Evolutionary conservation across 192 early-diverging fungal species (phyloP), one percentile per base, ranked within the genome.

Genomic region (Backusella mclennaniae): DNA sequence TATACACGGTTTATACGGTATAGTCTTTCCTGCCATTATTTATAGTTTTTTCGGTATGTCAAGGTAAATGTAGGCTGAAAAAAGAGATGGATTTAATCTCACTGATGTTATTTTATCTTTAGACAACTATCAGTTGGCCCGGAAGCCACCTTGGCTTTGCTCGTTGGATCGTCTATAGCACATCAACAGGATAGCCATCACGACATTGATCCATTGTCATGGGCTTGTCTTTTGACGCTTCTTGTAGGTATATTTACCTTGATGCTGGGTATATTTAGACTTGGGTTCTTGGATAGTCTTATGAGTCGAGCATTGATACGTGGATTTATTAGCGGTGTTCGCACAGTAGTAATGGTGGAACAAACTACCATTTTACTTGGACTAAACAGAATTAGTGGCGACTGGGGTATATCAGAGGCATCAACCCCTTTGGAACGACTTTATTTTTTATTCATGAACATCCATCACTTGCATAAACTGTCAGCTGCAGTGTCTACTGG

Each of bases 1-100:
- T 9, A 87, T 96, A 21, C 89, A 95, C 73, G 98, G 98, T 6
- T 85, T 99, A 31, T 98, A 97, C 72, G 91, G 95, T 1, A 90
- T 93, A 31, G 91, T 92, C 9, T 87, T 95, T 35, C 94, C 97
- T 11, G 88, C 90, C 38, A 81, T 97, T 29, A 82, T 94, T 31
- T 99, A 99, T 77, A 84, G 92, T 7, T 82, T 98, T 75, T 90
- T 99, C 68, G 98, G 98, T 12, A 99, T 95, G n/a, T 98, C 95
- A 19, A 85, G 95, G 91, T 92, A 79, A 73, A 41, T 19, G 53
- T 29, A 69, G 33, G 42, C n/a, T 66, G 33, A 36, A 46, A 63
- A 14, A 19, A 23, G 3, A 12, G 11, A 14, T 63, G 9, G 38
- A 39, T 39, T 39, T 9, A 39, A 39, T 39, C 9, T 26, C 9